Base-by-base conservation (phyloP, 2,329 filamentous ascomycete species). In the Podosphaera leucotricha region DNA sequence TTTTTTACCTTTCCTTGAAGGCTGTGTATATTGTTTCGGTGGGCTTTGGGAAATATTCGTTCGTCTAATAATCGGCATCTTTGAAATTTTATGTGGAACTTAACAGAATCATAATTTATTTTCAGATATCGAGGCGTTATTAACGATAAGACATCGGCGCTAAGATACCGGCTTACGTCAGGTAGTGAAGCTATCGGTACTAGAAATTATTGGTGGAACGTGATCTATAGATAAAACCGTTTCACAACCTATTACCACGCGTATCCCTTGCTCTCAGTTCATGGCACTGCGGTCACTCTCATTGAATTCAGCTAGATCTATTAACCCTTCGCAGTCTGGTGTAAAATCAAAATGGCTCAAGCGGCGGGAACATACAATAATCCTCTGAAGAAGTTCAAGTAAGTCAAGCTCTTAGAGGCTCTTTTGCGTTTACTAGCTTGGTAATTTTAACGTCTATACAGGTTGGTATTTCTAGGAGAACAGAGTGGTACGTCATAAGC, bases 361-460 rank as follows among this genome's bases (percentile, higher is more conserved):
- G 67, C 75, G 55, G 77, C 77, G 59, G 82, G 80, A 63, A 83
- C 82, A 52, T 98, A 95, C 71, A 94, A 92, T 63, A 95, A 95
- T 70, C 90, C 90, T 58, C 70, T 98, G 66, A 98, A 98, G 81
- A 98, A 98, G 66, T 98, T 95, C 80, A 98, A 98, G 86, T 94
- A 70, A 47, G 64, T 46, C 45, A 13, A 21, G 37, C 16, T 28
- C 18, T 19, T 18, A 40, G 8, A 21, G 18, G 20, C 7, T 6
- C 19, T 15, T 6, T 5, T 24, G 22, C 13, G n/a, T 33, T 3
- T 11, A 11, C 11, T 3, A 33, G 28, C 28, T 10, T 11, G 19
- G 19, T 6, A 24, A 16, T 26, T 41, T 46, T 57, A 45, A 57
- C 43, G 38, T 11, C 35, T 20, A 43, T 49, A 46, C 55, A 93